phyloP scores from a whole-genome alignment of 148 eudicot species.

The Persicaria maculosa region DNA sequence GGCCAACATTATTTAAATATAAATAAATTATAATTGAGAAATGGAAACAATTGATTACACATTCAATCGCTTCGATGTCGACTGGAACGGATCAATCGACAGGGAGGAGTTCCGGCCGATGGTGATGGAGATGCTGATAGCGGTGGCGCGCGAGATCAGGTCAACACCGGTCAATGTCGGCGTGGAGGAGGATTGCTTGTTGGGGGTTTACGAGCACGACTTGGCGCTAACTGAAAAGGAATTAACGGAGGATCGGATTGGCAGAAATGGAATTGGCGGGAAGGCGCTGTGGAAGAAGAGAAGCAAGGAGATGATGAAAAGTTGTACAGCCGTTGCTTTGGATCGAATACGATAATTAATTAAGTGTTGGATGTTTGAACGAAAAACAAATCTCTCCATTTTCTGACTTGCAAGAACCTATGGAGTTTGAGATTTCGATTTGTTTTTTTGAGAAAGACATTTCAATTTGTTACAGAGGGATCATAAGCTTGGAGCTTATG shows the following conservation, averaged over 20 bases:
- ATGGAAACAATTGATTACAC: no score
- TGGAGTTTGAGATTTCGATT: neutral
- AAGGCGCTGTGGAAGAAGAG: constrained; percentile 23
- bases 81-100: constrained; percentile 26
- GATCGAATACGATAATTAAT: neutral
- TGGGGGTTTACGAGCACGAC: constrained; percentile 29
- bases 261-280: constrained; percentile 6
- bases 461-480: neutral
- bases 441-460: no score
- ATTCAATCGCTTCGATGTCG: constrained; percentile 31
- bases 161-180: constrained; percentile 37
- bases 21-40: no score
- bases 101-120: constrained; percentile 23
- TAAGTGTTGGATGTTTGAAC: neutral
- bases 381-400: no score
- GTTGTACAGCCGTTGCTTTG: constrained; percentile 21
- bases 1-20: no score
- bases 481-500: neutral
- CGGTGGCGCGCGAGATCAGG: constrained; percentile 52
- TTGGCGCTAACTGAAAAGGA: constrained; percentile 14
- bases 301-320: constrained; percentile 17
- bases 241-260: neutral
- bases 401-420: no score
- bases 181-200: constrained; percentile 45
- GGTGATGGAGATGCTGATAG: constrained; percentile 42